Conservation (phyloP, 2,329 filamentous ascomycete genomes). For the Xylaria sp. region DNA sequence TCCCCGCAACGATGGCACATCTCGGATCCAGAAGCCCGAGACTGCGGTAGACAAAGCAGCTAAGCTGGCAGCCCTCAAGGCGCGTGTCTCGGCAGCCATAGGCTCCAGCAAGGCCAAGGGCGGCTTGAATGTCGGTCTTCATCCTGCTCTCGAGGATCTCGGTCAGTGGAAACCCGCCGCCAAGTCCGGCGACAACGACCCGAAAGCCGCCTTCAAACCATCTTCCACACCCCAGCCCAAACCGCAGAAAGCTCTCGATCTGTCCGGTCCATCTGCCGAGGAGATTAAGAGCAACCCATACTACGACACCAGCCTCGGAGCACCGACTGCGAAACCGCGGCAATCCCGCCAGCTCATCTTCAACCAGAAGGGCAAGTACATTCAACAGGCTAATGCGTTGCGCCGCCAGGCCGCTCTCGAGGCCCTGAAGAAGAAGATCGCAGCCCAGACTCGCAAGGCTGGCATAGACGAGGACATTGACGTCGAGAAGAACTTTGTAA, state of each 20-base stretch:
- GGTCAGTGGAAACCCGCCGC: slow-evolving; percentile 51
- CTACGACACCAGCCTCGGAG: slow-evolving; percentile 75
- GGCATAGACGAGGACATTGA: slow-evolving; percentile 92
- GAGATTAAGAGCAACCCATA: slow-evolving; percentile 74
- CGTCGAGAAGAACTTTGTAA: slow-evolving; percentile 87
- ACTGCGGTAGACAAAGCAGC: slow-evolving; percentile 72
- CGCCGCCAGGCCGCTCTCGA: slow-evolving; percentile 89
- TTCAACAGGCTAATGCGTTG: slow-evolving; percentile 89
- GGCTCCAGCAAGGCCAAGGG: slow-evolving; percentile 58
- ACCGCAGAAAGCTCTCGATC: slow-evolving; percentile 51
- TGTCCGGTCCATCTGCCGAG: slow-evolving; percentile 45
- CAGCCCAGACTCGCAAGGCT: slow-evolving; percentile 85
- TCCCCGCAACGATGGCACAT: slow-evolving; percentile 64
- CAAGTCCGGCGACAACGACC: slow-evolving; percentile 53
- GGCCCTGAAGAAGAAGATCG: slow-evolving; percentile 93
- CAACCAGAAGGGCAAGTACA: slow-evolving; percentile 97
- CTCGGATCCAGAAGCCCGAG: slow-evolving; percentile 65
- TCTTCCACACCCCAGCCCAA: slow-evolving; percentile 40
- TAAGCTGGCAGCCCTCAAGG: slow-evolving; percentile 79
- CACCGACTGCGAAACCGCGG: slow-evolving; percentile 70
- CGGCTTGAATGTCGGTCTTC: slow-evolving; percentile 71
- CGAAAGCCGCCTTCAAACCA: slow-evolving; percentile 48
- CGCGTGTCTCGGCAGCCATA: slow-evolving; percentile 80
- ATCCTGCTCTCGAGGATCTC: slow-evolving; percentile 68
- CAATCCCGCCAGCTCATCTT: slow-evolving; percentile 83